Conservation (phyloP, 805 yeast genomes). For the Candida multigemmis region DNA sequence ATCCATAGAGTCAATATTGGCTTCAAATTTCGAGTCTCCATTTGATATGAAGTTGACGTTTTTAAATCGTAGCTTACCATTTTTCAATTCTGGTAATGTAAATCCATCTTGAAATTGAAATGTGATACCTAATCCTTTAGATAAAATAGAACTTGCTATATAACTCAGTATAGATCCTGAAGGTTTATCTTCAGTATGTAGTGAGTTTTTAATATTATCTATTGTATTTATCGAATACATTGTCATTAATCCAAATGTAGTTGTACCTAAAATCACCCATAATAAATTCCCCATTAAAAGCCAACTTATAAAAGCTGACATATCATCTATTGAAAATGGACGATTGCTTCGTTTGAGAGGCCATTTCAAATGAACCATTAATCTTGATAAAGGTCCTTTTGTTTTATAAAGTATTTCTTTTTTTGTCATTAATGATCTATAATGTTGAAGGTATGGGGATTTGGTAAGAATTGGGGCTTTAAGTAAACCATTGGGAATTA, state of each 20-base stretch:
- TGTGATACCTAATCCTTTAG: slow-evolving; percentile 28
- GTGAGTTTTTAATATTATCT: slow-evolving; percentile 15
- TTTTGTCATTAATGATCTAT: no score
- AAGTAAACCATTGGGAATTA: no score
- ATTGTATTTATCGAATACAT: slow-evolving; percentile 35
- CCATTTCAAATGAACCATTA: slow-evolving; percentile 36
- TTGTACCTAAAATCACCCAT: slow-evolving; percentile 49
- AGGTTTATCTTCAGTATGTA: slow-evolving; percentile 13
- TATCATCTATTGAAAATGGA: slow-evolving; percentile 41
- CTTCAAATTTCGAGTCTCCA: slow-evolving; percentile 15
- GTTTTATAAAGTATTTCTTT: slow-evolving; percentile 20
- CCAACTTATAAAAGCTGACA: slow-evolving; percentile 50
- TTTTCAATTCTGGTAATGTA: slow-evolving; percentile 34
- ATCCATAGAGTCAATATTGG: slow-evolving; percentile 33
- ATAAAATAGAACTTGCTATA: slow-evolving; percentile 25
- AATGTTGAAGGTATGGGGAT: no score
- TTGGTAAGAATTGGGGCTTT: no score
- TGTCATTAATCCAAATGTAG: slow-evolving; percentile 42
- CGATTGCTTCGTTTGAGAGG: slow-evolving; percentile 38
- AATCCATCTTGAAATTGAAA: slow-evolving; percentile 29
- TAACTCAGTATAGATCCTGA: slow-evolving; percentile 19
- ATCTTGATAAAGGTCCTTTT: slow-evolving; percentile 17
- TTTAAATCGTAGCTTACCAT: slow-evolving; percentile 40
- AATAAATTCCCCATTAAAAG: slow-evolving; percentile 46
- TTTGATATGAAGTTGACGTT: slow-evolving; percentile 20